Conservation (phyloP, 1,284 basidiomycete species). For the Trametes hirsuta region DNA sequence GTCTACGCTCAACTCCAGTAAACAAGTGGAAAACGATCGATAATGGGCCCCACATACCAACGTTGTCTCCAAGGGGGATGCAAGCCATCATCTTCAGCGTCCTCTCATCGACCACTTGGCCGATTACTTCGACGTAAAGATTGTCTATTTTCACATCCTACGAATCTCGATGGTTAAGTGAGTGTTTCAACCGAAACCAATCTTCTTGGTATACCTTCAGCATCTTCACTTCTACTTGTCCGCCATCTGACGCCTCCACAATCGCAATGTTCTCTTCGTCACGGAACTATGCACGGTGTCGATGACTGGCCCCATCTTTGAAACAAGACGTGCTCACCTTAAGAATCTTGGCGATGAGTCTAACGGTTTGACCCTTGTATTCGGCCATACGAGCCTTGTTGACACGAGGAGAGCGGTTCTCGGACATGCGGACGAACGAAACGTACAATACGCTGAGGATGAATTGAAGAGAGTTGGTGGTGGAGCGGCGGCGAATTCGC, state of each 20-base stretch:
- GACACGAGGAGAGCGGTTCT: slow-evolving; percentile 60
- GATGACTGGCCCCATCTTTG: neutral
- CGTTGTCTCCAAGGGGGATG: slow-evolving; percentile 63
- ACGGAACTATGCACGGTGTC: slow-evolving; percentile 44
- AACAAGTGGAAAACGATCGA: neutral
- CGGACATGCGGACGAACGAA: slow-evolving; percentile 36
- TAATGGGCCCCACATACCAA: slow-evolving; percentile 58
- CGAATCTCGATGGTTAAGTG: neutral
- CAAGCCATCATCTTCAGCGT: slow-evolving; percentile 65
- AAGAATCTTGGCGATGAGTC: slow-evolving; percentile 73
- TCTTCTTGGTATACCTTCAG: slow-evolving; percentile 7
- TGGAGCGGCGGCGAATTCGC: neutral
- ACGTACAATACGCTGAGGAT: neutral
- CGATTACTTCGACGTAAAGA: slow-evolving; percentile 77
- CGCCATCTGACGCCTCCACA: slow-evolving; percentile 75
- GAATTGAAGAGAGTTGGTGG: neutral
- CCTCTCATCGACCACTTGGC: slow-evolving; percentile 61
- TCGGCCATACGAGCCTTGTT: slow-evolving; percentile 63
- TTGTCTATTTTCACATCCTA: slow-evolving; percentile 56
- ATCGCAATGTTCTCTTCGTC: slow-evolving; percentile 50
- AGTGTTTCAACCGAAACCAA: neutral
- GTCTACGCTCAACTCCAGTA: slow-evolving; percentile 43
- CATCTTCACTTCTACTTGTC: slow-evolving; percentile 59
- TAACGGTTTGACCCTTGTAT: slow-evolving; percentile 64
- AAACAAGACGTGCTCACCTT: slow-evolving; percentile 42